Evolutionary conservation across 225 moss, liverwort and hornwort genomes (phyloP), one percentile per base, ranked within the genome.

Genomic region (Lunularia cruciata): DNA sequence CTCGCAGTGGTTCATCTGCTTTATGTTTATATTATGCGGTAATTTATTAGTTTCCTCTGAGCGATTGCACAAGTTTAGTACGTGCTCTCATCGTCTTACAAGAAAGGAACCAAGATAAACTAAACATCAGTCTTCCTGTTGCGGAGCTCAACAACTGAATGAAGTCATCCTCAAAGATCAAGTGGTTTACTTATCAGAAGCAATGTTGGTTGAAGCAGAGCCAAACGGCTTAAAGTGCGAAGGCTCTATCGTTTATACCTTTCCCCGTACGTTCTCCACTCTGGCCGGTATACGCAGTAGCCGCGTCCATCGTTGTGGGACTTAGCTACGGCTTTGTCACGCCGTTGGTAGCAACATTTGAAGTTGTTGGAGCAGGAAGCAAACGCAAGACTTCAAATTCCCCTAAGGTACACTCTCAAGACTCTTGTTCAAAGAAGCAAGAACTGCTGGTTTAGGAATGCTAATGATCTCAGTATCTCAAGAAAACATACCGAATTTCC

Each of bases 321-420:
- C 53, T 90, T 38, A 90, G 86, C 25, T 94, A 94, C 74, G 88
- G 90, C 16, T 90, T 89, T 73, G 78, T 86, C n/a, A 83, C 79
- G 33, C 89, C 90, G 33, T 70, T 87, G 71, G 72, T 94, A 69
- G 87, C 90, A 67, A 90, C 94, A 6, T 94, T 90, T 72, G 89
- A 90, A 86, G 87, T 81, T 34, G 81, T 84, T 34, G 84, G 86
- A 8, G 76, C 74, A 60, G 81, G 75, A 15, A 84, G 61, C 33
- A 79, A 89, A 2, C 53, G 72, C 20, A 83, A 89, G 81, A 45
- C 81, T 3, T 82, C 76, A 66, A 80, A 86, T 69, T 75, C 81
- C 45, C 73, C 90, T 90, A 83, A 76, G 88, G 82, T 78, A 78
- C 55, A 71, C 47, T n/a, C 39, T 47, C 46, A 31, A 58, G 56